Evolutionary conservation across 306 rosid species (phyloP).

Genomic region (Rosa lucieae): DNA sequence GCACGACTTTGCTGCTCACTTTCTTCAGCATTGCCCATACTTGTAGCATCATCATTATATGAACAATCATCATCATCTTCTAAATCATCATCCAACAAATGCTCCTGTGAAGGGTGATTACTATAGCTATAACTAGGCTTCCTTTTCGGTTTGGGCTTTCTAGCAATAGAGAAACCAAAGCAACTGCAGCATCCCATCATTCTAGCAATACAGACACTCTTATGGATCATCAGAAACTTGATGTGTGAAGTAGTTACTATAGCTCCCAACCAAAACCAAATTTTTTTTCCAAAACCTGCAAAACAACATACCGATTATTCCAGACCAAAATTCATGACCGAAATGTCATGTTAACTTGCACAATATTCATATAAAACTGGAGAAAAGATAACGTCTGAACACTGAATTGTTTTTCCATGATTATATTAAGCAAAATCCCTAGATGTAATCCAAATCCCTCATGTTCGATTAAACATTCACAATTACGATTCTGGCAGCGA

Average conservation of each 20-base stretch:
- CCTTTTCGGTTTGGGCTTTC: slow-evolving; percentile 35
- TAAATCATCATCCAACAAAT: slow-evolving; percentile 57
- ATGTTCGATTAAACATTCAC: background rate
- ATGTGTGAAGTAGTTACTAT: slow-evolving; percentile 28
- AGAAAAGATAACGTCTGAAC: background rate
- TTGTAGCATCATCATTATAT: slow-evolving; percentile 46
- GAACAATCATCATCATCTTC: slow-evolving; percentile 63
- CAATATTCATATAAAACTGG: slow-evolving; percentile 5
- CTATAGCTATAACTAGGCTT: slow-evolving; percentile 37
- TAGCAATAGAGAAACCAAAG: slow-evolving; percentile 58
- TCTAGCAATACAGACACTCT: slow-evolving; percentile 45
- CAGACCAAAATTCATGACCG: slow-evolving; percentile 13
- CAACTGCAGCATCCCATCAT: slow-evolving; percentile 86
- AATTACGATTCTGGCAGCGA: slow-evolving; percentile 8
- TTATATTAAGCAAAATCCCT: background rate
- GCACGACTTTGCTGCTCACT: slow-evolving; percentile 40
- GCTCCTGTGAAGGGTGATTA: slow-evolving; percentile 51
- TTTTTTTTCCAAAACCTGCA: slow-evolving; percentile 36
- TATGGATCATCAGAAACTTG: slow-evolving; percentile 55
- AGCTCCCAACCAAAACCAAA: slow-evolving; percentile 38
- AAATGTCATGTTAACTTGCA: slow-evolving; percentile 22
- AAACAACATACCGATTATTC: slow-evolving; percentile 5
- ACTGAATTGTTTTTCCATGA: background rate
- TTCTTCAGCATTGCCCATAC: slow-evolving; percentile 56
- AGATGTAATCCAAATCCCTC: background rate